Conservation (phyloP, 139 green algal genomes). For the Chlorella sp. region DNA sequence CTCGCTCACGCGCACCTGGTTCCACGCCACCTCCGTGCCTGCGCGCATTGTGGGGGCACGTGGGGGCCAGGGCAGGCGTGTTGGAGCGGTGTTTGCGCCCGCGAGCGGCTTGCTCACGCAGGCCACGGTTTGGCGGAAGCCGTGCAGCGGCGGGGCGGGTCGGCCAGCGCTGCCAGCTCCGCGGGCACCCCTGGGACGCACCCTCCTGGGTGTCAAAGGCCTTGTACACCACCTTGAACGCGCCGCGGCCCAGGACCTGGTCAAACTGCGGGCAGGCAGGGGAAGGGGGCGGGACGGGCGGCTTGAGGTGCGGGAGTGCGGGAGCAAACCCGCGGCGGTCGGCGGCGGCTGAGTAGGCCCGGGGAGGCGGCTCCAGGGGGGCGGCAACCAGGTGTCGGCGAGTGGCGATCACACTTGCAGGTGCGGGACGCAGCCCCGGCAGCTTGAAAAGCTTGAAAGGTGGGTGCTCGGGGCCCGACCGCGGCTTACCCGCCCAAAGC, state of each 20-base stretch:
- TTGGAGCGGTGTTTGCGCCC: not conserved
- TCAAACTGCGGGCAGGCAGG: slow-evolving; percentile 67
- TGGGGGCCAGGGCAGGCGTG: not conserved
- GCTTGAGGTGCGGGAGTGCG: too few species aligned
- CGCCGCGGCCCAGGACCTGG: slow-evolving; percentile 88
- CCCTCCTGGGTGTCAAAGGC: slow-evolving; percentile 95
- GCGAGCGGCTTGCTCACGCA: not conserved
- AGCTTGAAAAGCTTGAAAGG: not conserved
- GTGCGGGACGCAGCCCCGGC: not conserved
- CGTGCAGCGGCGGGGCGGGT: not conserved
- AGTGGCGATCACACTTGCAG: too few species aligned
- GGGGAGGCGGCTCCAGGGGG: too few species aligned
- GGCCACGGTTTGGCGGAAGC: not conserved
- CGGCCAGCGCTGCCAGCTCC: too few species aligned
- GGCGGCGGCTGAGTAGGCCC: too few species aligned
- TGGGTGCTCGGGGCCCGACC: not conserved
- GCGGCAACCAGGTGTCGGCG: too few species aligned
- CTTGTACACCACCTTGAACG: slow-evolving; percentile 99
- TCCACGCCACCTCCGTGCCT: slow-evolving; percentile 97
- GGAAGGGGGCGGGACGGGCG: not conserved
- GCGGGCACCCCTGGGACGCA: not conserved
- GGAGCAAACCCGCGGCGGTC: too few species aligned
- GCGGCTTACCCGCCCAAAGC: slow-evolving; percentile 65
- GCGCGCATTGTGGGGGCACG: not conserved
- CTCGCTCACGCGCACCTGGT: slow-evolving; percentile 88